A percentile compares a stretch with the other conserved stretches of the same genome.
phyloP scores from a whole-genome alignment of 148 eudicot species.

The Arctostaphylos glauca region DNA sequence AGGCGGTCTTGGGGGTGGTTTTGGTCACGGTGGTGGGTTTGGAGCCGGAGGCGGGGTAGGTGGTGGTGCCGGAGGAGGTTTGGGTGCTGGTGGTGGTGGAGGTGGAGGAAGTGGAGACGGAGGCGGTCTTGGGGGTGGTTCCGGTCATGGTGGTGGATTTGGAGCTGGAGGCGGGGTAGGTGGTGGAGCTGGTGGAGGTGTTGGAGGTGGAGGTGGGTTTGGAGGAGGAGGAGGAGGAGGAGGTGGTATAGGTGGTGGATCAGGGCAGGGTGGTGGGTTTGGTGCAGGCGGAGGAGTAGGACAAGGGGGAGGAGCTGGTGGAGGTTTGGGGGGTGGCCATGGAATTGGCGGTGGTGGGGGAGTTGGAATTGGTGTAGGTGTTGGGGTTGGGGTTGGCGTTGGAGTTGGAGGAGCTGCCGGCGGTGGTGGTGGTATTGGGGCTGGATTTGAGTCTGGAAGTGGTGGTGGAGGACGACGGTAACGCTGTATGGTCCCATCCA shows the following conservation, averaged over 20 bases:
- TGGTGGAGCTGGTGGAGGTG: slow-evolving; percentile 14
- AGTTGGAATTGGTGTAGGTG: slow-evolving; percentile 12
- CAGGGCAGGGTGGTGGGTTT: background rate
- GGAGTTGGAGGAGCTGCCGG: slow-evolving; percentile 20
- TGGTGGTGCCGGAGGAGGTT: background rate
- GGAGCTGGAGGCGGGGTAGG: background rate
- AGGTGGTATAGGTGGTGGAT: slow-evolving; percentile 4
- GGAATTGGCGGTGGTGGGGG: slow-evolving; percentile 13
- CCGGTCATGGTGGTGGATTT: background rate
- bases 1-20: background rate
- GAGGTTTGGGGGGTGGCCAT: slow-evolving; percentile 15
- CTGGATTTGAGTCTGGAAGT: slow-evolving; percentile 10
- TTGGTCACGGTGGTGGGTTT: background rate
- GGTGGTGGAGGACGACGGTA: slow-evolving; percentile 14
- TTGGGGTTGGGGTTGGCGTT: slow-evolving; percentile 1
- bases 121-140: background rate
- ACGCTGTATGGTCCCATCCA: background rate
- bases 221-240: slow-evolving; percentile 14
- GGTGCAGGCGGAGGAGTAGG: background rate
- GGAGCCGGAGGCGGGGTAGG: background rate
- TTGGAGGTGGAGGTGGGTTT: slow-evolving; percentile 3
- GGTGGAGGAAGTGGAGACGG: background rate
- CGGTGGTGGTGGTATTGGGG: slow-evolving; percentile 1
- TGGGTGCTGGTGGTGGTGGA: background rate
- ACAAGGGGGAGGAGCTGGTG: slow-evolving; percentile 11